Conservation (phyloP, 768 basidiomycete species). For the Termitomyces sp. region DNA sequence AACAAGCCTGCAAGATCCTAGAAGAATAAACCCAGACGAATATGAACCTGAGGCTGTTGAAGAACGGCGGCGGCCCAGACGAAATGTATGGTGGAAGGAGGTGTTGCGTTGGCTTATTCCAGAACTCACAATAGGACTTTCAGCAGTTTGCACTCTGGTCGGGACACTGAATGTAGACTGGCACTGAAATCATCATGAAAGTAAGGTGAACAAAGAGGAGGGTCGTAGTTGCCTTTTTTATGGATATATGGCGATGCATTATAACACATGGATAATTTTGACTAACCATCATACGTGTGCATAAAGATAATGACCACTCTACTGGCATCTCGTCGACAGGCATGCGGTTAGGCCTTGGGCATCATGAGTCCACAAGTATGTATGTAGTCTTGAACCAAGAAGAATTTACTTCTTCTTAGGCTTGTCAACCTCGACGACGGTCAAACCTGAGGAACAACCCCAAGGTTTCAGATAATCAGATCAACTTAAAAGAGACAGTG, state of each 20-base stretch:
- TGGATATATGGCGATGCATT: slow-evolving; percentile 19
- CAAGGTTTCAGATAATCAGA: neutral
- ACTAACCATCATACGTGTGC: too few species aligned
- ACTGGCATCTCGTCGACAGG: too few species aligned
- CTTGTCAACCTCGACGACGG: slow-evolving; percentile 85
- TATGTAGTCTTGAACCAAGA: slow-evolving; percentile 51
- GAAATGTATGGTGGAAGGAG: slow-evolving; percentile 21
- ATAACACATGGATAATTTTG: slow-evolving; percentile 26
- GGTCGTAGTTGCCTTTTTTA: slow-evolving; percentile 11
- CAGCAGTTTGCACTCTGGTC: slow-evolving; percentile 18
- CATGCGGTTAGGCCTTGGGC: too few species aligned
- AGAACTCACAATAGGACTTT: slow-evolving; percentile 20
- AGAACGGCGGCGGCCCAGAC: slow-evolving; percentile 5
- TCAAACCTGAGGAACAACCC: slow-evolving; percentile 60
- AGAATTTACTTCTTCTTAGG: slow-evolving; percentile 62
- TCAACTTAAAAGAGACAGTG: slow-evolving; percentile 28
- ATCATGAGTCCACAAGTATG: too few species aligned
- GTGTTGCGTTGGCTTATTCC: slow-evolving; percentile 15
- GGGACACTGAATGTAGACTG: slow-evolving; percentile 17
- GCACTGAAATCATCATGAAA: neutral
- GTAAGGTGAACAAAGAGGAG: neutral
- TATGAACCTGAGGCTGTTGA: slow-evolving; percentile 32
- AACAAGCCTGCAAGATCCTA: slow-evolving; percentile 1
- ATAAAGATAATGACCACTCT: too few species aligned
- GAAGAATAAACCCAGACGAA: slow-evolving; percentile 10